Base-by-base conservation (phyloP, 495 filamentous ascomycete species). In the Tetracladium marchalianum region DNA sequence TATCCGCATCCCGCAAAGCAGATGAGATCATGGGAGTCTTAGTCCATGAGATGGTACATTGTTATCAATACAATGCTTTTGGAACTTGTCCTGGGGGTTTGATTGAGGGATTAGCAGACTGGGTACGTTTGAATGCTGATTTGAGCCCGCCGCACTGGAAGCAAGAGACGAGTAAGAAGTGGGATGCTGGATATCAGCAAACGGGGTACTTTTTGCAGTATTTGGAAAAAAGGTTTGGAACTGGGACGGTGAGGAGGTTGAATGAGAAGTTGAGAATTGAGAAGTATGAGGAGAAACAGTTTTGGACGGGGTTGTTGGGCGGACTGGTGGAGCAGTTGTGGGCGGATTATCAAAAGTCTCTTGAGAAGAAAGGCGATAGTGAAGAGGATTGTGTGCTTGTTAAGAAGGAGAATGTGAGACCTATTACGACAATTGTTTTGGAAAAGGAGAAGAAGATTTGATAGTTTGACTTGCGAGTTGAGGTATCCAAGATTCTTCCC, bases 51-150 rank as follows among this genome's bases (percentile, higher is more conserved):
- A 82, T 96, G 51, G 92, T 97, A 10, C 92, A 98, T 61, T 96
- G 90, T 67, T 94, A 84, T 66, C 92, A 98, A 61, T 87, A 85
- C 64, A 78, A 84, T 43, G 83, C 72, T 1, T 67, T 64, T 1
- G 76, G 73, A 0, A 71, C 67, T 4, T 75, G 72, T 12, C 90
- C 90, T 0, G 80, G 81, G 11, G 92, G 92, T 0, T 53, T 98
- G 49, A 82, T 94, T 44, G 92, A 98, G 59, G 92, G 92, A 0
- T 80, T 98, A 45, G 90, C 92, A 12, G 92, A 98, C 60, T 98
- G 87, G 74, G 90, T 98, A 8, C 72, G 92, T 7, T 63, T 98
- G 41, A 80, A 76, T 49, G 78, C 81, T 43, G 76, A 77, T 1
- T 62, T 94, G 35, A 73, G 66, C 34, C 87, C 92, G 15, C 84